Evolutionary conservation across 2,329 filamentous ascomycete genomes (phyloP), one percentile per base, ranked within the genome.

Genomic region (Cercospora berteroae): DNA sequence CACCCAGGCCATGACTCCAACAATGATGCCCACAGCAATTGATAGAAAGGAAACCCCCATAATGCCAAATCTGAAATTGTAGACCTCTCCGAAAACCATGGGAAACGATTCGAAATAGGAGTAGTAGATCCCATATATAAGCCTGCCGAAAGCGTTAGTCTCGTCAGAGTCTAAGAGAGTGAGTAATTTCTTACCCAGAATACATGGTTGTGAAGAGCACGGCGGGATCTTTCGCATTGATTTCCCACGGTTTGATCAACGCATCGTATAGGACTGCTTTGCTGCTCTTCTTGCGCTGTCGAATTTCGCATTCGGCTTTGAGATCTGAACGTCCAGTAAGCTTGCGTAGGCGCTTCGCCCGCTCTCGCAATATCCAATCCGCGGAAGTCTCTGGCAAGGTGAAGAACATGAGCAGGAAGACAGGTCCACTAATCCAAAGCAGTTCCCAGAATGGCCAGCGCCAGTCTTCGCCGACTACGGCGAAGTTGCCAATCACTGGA

Each of bases 81-180:
- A 90, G 72, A 84, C 80, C 33, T 82, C 82, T 1, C 83, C 81
- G 75, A 88, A 90, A 65, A 90, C 87, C 13, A 89, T 79, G 3
- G 88, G 87, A 77, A 90, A 90, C 16, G 85, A 85, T 73, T 90
- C 88, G 74, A 90, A 90, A 78, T 84, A 90, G 16, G 80, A 80
- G 69, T 84, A 85, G 79, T 87, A 87, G 74, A 87, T 88, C 60
- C 82, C 85, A 77, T 89, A 90, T 71, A 87, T 84, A 70, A 90
- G 82, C 62, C 52, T 56, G 52, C 23, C 52, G 31, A 12, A 84
- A 84, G 55, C 42, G 20, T 27, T 5, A 20, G 20, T 18, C 23
- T 50, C 13, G 6, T 55, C 20, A 5, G 23, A 50, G 27, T n/a
- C 2, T 33, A 6, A 10, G 42, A 10, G 12, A 7, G 1, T 8